Percentiles rank a stretch among this genome's conserved stretches.
phyloP scores from a whole-genome alignment of 2,329 filamentous ascomycete species.

The Daldinia eschscholtzii region DNA sequence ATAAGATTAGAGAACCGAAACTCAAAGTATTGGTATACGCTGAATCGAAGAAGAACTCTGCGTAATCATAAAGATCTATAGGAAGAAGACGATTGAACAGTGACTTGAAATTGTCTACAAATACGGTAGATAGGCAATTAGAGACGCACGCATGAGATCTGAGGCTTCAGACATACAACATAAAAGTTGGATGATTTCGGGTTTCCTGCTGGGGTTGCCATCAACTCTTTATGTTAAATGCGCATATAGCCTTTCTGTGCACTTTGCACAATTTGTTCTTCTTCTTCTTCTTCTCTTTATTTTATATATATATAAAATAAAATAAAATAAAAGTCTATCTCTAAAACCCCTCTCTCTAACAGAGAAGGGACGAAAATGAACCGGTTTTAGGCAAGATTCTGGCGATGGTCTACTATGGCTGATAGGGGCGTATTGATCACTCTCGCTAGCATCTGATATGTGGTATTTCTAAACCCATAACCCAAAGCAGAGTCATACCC shows the following conservation, averaged over 20 bases:
- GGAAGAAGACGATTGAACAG: no score
- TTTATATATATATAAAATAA: no score
- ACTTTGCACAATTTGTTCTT: neutral
- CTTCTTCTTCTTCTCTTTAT: neutral
- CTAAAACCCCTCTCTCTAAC: neutral
- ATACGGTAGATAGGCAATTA: neutral
- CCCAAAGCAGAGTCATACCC: neutral
- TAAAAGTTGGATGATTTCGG: neutral
- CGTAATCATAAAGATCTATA: neutral
- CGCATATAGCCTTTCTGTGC: neutral
- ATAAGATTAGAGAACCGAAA: neutral
- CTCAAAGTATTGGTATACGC: neutral
- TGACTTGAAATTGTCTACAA: no score
- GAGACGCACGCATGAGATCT: no score
- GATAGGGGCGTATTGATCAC: neutral
- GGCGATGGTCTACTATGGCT: neutral
- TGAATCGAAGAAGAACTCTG: neutral
- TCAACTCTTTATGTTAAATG: neutral
- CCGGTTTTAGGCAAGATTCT: neutral
- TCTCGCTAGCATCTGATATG: neutral
- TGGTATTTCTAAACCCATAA: slow-evolving; percentile 15
- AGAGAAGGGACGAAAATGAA: neutral
- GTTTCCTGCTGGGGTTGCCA: neutral
- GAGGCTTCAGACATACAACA: neutral
- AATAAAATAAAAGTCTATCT: no score